phyloP scores from a whole-genome alignment of 2,329 filamentous ascomycete genomes.

The Verticillium isaacii region DNA sequence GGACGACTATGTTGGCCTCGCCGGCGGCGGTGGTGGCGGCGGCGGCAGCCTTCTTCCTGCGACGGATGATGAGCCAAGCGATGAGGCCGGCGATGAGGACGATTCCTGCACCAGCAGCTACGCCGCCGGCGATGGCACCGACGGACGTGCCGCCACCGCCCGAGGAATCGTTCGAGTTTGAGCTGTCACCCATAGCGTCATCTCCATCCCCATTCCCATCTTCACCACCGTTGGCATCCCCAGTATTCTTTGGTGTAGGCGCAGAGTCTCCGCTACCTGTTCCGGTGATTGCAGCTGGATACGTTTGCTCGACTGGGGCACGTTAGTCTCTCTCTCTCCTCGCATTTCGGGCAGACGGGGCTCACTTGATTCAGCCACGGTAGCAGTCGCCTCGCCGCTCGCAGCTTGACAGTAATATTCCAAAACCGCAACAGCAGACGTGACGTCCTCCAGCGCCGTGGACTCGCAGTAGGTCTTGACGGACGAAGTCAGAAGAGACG shows the following conservation, averaged over 20 bases:
- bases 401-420: slow-evolving; percentile 47
- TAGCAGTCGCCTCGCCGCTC: slow-evolving; percentile 31
- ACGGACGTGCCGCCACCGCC: background rate
- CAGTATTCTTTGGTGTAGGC: too few relatives aligned
- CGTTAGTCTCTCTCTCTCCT: too few relatives aligned
- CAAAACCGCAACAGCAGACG: slow-evolving; percentile 40
- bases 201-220: too few relatives aligned
- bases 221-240: too few relatives aligned
- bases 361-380: slow-evolving; percentile 18
- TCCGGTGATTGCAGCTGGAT: too few relatives aligned
- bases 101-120: slow-evolving; percentile 16
- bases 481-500: slow-evolving; percentile 37
- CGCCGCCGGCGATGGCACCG: background rate
- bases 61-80: slow-evolving; percentile 31
- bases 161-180: too few relatives aligned
- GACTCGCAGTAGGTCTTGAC: slow-evolving; percentile 38
- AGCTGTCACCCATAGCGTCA: too few relatives aligned
- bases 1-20: slow-evolving; percentile 5
- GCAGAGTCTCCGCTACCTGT: too few relatives aligned
- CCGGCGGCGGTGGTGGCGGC: slow-evolving; percentile 9
- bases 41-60: slow-evolving; percentile 19
- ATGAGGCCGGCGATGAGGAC: slow-evolving; percentile 21
- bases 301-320: too few relatives aligned
- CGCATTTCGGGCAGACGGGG: too few relatives aligned
- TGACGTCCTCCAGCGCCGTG: slow-evolving; percentile 28